phyloP scores from a whole-genome alignment of 2,329 filamentous ascomycete species.

The Sporothrix variecibatus region DNA sequence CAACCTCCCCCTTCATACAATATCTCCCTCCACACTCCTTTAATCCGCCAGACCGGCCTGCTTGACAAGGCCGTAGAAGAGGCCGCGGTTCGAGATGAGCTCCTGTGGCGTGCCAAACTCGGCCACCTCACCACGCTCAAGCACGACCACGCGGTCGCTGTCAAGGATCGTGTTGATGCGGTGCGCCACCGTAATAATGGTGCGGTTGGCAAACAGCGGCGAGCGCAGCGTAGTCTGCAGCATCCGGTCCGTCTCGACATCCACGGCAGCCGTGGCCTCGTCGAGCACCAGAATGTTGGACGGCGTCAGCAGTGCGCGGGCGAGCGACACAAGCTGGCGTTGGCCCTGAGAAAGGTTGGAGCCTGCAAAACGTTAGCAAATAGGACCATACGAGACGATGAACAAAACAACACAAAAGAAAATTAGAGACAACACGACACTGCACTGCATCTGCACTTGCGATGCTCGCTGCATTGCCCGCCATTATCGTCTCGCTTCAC shows the following conservation, averaged over 20 bases:
- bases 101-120: constrained; percentile 88
- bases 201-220: constrained; percentile 79
- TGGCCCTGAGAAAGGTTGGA: constrained; percentile 96
- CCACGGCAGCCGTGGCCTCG: constrained; percentile 83
- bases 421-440: neutral
- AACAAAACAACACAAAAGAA: neutral
- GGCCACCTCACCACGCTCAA: constrained; percentile 84
- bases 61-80: constrained; percentile 88
- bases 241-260: constrained; percentile 68
- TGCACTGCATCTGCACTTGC: constrained; percentile 1
- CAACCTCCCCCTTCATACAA: constrained; percentile 19
- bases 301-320: constrained; percentile 88
- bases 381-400: neutral
- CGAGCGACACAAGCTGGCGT: constrained; percentile 88
- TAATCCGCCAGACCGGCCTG: constrained; percentile 73
- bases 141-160: constrained; percentile 85
- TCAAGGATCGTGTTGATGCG: constrained; percentile 96
- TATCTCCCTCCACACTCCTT: neutral
- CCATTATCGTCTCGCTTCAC: neutral
- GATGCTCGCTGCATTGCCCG: constrained; percentile 11
- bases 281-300: constrained; percentile 97
- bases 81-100: constrained; percentile 71
- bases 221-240: constrained; percentile 65
- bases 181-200: constrained; percentile 98
- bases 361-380: constrained; percentile 50